Evolutionary conservation across 2,329 filamentous ascomycete genomes (phyloP), one percentile per base, ranked within the genome.

Genomic region (Alternaria arborescens): DNA sequence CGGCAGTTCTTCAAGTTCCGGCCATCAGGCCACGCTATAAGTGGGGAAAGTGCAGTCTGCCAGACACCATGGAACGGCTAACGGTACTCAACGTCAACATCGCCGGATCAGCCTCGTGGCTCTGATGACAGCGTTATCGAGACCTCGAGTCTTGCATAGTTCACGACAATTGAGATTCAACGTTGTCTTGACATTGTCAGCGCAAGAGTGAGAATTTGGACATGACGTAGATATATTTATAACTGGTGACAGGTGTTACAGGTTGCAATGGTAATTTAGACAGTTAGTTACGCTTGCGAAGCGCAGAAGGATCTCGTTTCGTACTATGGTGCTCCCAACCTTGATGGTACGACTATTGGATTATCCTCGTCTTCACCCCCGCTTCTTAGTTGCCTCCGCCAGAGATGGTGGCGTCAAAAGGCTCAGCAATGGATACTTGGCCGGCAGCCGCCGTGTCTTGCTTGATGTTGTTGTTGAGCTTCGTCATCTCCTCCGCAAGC

Each of bases 391-490:
- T 57, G 0, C 66, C 69, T n/a, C 61, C 64, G 30, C 70, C 71
- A 16, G 67, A 67, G 26, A 77, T 71, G 1, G 68, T 61, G 10
- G 69, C 74, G 66, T 74, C 68, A 16, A 77, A 77, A 1, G 66
- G 54, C 34, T 75, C 57, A 6, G 68, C 69, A 5, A 72, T 72
- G 47, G 81, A 84, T 2, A 76, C 59, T 30, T 83, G 77, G 4
- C 86, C 85, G 4, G 83, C 82, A 55, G 80, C 81, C 32, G 76
- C 78, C 52, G 77, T 74, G 55, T 88, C 85, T 34, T 79, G 76
- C 10, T 78, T 74, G 52, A 87, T 79, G 72, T 87, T 87, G 60
- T 79, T 86, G 64, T 83, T 76, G 55, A 87, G 78, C 79, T 87
- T 87, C 53, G 70, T 83, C 66, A 78, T 73, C 77, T 87, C 82